Evolutionary conservation across 768 basidiomycete genomes (phyloP).

Genomic region (Xerocomellus amylosporus): DNA sequence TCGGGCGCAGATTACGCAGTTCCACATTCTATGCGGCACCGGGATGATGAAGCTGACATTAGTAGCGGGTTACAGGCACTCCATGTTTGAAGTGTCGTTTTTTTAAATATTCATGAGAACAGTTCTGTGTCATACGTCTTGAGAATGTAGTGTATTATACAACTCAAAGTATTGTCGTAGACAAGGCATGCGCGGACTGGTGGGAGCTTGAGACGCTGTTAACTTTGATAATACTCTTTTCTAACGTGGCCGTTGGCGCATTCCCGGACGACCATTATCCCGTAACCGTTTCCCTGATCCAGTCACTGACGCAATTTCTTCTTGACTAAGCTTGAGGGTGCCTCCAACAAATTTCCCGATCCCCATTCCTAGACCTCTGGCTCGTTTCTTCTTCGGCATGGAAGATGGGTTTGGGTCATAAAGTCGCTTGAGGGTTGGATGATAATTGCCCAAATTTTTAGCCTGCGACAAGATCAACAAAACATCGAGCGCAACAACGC

Average conservation of each 20-base stretch:
- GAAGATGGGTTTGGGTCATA: constrained; percentile 43
- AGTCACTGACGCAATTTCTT: constrained; percentile 50
- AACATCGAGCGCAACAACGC: background rate
- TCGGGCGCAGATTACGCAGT: constrained; percentile 22
- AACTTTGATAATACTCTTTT: background rate
- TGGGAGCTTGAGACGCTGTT: no score
- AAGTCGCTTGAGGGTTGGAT: constrained; percentile 69
- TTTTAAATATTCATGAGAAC: constrained; percentile 6
- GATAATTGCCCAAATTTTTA: constrained; percentile 82
- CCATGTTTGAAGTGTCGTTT: constrained; percentile 16
- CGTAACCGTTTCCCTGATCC: constrained; percentile 16
- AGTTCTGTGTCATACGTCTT: constrained; percentile 4
- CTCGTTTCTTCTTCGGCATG: constrained; percentile 43
- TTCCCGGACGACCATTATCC: background rate
- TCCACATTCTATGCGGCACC: constrained; percentile 18
- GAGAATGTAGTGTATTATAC: constrained; percentile 6
- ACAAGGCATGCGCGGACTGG: background rate
- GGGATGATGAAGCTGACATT: constrained; percentile 25
- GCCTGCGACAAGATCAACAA: constrained; percentile 46
- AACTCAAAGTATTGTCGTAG: background rate
- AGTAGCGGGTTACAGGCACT: constrained; percentile 21
- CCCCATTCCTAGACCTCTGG: constrained; percentile 72
- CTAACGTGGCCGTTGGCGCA: constrained; percentile 7
- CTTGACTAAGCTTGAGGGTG: constrained; percentile 57
- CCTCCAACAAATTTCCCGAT: constrained; percentile 75